Evolutionary conservation across 179 eudicot species (phyloP).

Genomic region (Spergularia azorica): DNA sequence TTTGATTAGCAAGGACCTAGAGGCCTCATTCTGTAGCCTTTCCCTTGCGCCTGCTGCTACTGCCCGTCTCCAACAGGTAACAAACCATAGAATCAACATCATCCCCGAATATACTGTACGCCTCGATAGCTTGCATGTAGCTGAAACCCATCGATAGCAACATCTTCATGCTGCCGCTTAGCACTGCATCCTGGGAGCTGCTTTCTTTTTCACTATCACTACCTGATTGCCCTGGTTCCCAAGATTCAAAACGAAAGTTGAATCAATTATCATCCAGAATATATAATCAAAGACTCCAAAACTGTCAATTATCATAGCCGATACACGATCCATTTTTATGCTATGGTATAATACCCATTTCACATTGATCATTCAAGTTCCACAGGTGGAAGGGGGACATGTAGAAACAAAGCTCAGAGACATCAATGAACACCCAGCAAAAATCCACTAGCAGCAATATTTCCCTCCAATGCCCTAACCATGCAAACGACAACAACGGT

Average conservation of each 20-base stretch:
- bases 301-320: too few species aligned
- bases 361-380: too few species aligned
- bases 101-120: conserved; percentile 91
- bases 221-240: conserved; percentile 62
- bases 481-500: too few species aligned
- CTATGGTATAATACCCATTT: too few species aligned
- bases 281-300: too few species aligned
- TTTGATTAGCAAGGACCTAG: neutral
- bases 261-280: neutral
- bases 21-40: conserved; percentile 65
- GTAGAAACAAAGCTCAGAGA: too few species aligned
- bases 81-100: conserved; percentile 95
- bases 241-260: neutral
- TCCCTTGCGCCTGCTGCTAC: conserved; percentile 76
- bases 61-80: conserved; percentile 79
- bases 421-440: too few species aligned
- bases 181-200: conserved; percentile 29
- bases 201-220: conserved; percentile 46
- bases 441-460: too few species aligned
- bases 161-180: conserved; percentile 75
- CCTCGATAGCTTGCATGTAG: conserved; percentile 86
- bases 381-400: too few species aligned
- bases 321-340: too few species aligned
- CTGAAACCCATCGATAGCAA: conserved; percentile 94
- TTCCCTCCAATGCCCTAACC: too few species aligned